A percentile compares a stretch with the other conserved stretches of the same genome.
These are phyloP conservation scores for Achaetomium macrosporum DNA, from an alignment of 2,329 filamentous ascomycete species.

Conservation along the genomic window DNA sequence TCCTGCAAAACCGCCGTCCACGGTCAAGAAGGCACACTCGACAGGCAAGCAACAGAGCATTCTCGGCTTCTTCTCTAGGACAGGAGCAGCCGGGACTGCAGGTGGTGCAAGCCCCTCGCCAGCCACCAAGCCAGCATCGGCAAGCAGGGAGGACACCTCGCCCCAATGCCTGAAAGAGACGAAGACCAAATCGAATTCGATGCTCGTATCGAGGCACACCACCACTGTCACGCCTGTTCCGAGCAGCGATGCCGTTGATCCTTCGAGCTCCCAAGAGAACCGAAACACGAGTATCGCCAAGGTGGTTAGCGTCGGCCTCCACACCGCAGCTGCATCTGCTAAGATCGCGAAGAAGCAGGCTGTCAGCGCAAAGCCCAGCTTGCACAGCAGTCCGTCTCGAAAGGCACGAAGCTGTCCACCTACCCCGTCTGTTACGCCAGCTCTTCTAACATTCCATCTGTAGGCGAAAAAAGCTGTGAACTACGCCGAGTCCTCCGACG, in stretches of 20 bases:
- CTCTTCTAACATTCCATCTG: not conserved
- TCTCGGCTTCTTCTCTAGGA: conserved; percentile 72
- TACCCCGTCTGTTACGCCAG: not conserved
- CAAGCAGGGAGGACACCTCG: conserved; percentile 26
- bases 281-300: conserved; percentile 42
- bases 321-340: conserved; percentile 38
- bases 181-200: conserved; percentile 41
- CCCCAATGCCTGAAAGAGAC: conserved; percentile 41
- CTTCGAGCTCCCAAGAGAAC: conserved; percentile 63
- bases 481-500: conserved; percentile 81
- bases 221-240: conserved; percentile 64
- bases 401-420: conserved; percentile 50
- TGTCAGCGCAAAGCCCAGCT: conserved; percentile 35
- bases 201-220: conserved; percentile 35
- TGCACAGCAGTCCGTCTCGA: conserved; percentile 68
- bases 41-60: conserved; percentile 63
- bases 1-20: conserved; percentile 31
- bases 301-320: conserved; percentile 23
- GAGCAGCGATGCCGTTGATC: conserved; percentile 70
- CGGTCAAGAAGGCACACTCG: conserved; percentile 41
- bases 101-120: conserved; percentile 28
- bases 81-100: conserved; percentile 35
- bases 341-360: conserved; percentile 37
- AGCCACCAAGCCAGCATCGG: conserved; percentile 25
- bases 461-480: conserved; percentile 57